Percentiles rank a stretch among this genome's conserved stretches.
Conservation (phyloP, 441 rosid genomes). For the Erodium texanum region DNA sequence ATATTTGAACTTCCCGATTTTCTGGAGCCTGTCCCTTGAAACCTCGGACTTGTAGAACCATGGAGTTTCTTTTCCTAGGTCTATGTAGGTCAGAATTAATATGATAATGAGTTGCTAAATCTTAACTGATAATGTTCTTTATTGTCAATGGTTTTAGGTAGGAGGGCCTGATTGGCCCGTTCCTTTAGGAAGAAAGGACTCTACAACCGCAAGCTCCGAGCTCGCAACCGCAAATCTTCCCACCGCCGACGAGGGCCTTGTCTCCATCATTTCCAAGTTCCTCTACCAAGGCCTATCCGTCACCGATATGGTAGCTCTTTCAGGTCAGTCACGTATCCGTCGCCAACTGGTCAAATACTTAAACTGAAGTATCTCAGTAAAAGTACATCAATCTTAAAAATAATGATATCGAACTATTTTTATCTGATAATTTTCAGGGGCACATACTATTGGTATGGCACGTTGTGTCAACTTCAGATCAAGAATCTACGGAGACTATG, state of each 20-base stretch:
- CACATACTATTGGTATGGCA: constrained; percentile 22
- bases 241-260: not conserved
- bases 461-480: constrained; percentile 15
- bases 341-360: too few species aligned
- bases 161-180: not conserved
- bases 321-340: not conserved
- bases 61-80: too few species aligned
- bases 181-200: constrained; percentile 2
- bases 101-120: too few species aligned
- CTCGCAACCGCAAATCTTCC: not conserved
- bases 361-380: too few species aligned
- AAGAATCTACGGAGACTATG: constrained; percentile 14
- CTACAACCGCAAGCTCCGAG: not conserved
- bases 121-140: not conserved
- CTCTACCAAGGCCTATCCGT: not conserved
- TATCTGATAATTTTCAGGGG: constrained; percentile 2
- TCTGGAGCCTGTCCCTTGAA: too few species aligned
- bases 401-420: too few species aligned
- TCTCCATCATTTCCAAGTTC: constrained; percentile 1
- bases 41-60: too few species aligned
- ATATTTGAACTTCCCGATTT: too few species aligned
- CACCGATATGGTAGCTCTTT: constrained; percentile 4
- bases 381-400: too few species aligned
- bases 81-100: too few species aligned
- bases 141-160: not conserved